A percentile compares a stretch with the other conserved stretches of the same genome.
These are phyloP conservation scores for Rhodotorula sp. DNA, from an alignment of 1,284 basidiomycete genomes.

Conservation along the genomic window DNA sequence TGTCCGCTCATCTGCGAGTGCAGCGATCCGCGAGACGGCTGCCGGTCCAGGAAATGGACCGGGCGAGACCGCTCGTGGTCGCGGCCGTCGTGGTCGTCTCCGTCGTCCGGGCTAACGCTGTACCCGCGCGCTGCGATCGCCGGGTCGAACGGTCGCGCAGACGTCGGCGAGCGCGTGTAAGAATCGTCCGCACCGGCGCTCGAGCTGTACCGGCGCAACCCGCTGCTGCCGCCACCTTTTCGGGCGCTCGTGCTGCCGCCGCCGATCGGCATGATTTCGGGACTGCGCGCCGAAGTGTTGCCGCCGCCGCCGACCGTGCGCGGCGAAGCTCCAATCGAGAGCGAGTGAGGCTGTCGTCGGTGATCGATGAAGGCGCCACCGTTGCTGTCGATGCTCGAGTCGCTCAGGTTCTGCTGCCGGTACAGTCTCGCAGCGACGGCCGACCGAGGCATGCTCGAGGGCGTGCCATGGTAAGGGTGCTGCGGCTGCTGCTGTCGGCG, in stretches of 20 bases:
- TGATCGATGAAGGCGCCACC: conserved; percentile 46
- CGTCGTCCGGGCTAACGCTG: conserved; percentile 4
- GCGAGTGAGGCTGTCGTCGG: conserved; percentile 39
- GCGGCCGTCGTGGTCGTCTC: conserved; percentile 26
- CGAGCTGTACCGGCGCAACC: conserved; percentile 19
- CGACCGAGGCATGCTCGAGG: conserved; percentile 11
- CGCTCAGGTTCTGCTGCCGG: conserved; percentile 43
- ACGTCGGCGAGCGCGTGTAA: conserved; percentile 15
- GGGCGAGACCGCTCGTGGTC: conserved; percentile 29
- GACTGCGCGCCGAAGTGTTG: conserved; percentile 12
- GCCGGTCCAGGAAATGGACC: conserved; percentile 33
- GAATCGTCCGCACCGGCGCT: conserved; percentile 12
- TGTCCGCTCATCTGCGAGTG: conserved; percentile 8
- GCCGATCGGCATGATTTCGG: conserved; percentile 7
- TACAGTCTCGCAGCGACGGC: conserved; percentile 40
- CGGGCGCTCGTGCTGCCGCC: conserved; percentile 10
- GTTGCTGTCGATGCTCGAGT: conserved; percentile 45
- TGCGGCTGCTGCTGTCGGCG: not conserved
- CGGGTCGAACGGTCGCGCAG: conserved; percentile 15
- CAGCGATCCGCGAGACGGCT: conserved; percentile 27
- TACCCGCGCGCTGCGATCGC: conserved; percentile 4
- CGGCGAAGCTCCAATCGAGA: conserved; percentile 27
- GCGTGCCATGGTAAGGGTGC: conserved; percentile 17
- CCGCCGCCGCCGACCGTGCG: conserved; percentile 6
- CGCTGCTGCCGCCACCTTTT: conserved; percentile 12